Base-by-base conservation (phyloP, 2,329 filamentous ascomycete genomes). In the Immersiporthe knoxdaviesiana region DNA sequence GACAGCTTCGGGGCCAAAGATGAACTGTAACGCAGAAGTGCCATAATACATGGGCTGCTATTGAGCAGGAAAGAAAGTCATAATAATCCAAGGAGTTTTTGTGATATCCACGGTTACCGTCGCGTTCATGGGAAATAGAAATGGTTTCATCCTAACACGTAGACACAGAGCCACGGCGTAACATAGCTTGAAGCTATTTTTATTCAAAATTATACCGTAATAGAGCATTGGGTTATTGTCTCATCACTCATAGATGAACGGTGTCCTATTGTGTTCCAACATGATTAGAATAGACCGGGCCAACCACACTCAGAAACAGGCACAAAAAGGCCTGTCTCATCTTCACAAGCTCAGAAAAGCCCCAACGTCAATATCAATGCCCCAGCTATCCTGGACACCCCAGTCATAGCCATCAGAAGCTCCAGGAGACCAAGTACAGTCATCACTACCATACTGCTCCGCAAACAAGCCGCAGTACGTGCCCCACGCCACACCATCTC, bases 311-410 rank as follows among this genome's bases (percentile, higher is more conserved):
- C 50, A 7, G 2, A 14, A 2, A 24, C n/a, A 12, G 12, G 24
- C 52, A 16, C 1, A 14, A 30, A 18, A 35, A 4, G 8, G 35
- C 35, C 35, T 7, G 24, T 27, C 16, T 30, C n/a, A 30, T 2
- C 12, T 8, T 62, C 37, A 62, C 14, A 2, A 37, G 1, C 59
- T 18, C 37, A 62, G 24, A 3, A 62, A 27, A 12, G 44, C 37
- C 6, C n/a, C 59, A 41, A 62, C n/a, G 24, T 44, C 59, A 62
- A 62, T 2, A n/a, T 62, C 59, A 18, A 62, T 41, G 37, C 59
- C 59, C 59, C 59, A 62, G 18, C 59, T 62, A 62, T 62, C 59
- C 59, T 62, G 59, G 18, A 62, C n/a, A 27, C n/a, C 44, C 59
- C 37, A 62, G 6, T 62, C 35, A 44, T 62, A 18, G 1, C 37